Conservation (phyloP, 805 yeast genomes). For the Wickerhamiella kurtzmanii region DNA sequence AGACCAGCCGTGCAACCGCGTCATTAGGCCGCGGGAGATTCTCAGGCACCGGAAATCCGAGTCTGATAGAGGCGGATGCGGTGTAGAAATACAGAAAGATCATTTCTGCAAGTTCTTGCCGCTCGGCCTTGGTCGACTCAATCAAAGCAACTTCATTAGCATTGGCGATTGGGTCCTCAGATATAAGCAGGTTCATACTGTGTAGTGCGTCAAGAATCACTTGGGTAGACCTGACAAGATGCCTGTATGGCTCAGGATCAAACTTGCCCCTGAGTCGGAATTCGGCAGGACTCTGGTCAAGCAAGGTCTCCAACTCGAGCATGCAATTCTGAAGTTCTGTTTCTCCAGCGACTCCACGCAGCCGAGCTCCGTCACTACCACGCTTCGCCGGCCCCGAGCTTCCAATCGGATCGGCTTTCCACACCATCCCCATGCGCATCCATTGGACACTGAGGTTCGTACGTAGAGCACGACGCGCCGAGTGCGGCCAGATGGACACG, state of each 20-base stretch:
- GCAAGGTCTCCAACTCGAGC: conserved; percentile 43
- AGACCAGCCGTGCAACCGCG: conserved; percentile 55
- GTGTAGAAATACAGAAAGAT: conserved; percentile 60
- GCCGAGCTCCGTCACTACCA: conserved; percentile 1
- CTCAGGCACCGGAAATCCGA: conserved; percentile 66
- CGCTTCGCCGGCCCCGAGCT: background rate
- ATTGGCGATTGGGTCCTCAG: conserved; percentile 43
- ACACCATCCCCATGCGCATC: conserved; percentile 66
- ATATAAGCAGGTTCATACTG: conserved; percentile 55
- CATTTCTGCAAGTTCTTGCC: conserved; percentile 57
- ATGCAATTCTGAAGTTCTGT: conserved; percentile 40
- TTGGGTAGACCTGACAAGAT: conserved; percentile 42
- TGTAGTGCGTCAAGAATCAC: conserved; percentile 61
- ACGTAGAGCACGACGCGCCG: conserved; percentile 58
- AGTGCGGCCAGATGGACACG: conserved; percentile 51
- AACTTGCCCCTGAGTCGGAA: conserved; percentile 62
- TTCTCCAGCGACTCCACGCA: conserved; percentile 22
- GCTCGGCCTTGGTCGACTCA: conserved; percentile 35
- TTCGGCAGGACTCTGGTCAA: conserved; percentile 65
- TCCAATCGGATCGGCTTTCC: conserved; percentile 57
- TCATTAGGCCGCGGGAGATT: conserved; percentile 67
- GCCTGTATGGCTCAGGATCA: conserved; percentile 39
- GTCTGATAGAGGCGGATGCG: conserved; percentile 49
- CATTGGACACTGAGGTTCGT: conserved; percentile 55
- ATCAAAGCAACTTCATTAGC: conserved; percentile 44